Evolutionary conservation across 257 asterid genomes (phyloP).

Genomic region (Nicotiana paniculata): DNA sequence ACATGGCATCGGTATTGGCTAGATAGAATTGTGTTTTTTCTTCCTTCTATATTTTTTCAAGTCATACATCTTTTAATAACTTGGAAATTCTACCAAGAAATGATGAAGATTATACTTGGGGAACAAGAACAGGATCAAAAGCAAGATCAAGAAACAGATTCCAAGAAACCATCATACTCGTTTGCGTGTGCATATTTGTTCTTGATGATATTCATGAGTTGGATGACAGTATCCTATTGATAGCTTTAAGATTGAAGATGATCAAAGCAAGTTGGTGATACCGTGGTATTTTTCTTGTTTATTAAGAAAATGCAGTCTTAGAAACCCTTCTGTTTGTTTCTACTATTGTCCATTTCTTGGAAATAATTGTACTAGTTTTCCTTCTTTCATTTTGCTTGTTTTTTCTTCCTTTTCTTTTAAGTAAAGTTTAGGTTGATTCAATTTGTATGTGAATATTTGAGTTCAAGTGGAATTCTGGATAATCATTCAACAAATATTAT

Average conservation of each 20-base stretch:
- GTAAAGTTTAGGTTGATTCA: not conserved
- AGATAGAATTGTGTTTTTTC: not conserved
- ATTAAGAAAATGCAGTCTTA: no score
- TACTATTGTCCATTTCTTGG: not conserved
- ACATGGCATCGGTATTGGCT: slow-evolving; percentile 8
- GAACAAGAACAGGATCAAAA: not conserved
- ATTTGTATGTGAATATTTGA: not conserved
- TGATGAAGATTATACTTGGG: not conserved
- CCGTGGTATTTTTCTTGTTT: no score
- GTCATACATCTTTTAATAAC: not conserved
- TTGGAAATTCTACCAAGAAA: slow-evolving; percentile 5
- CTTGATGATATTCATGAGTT: not conserved
- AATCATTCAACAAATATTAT: not conserved
- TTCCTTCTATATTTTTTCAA: not conserved
- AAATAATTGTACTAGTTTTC: not conserved
- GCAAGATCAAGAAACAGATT: not conserved
- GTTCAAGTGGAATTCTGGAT: not conserved
- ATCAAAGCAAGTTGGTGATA: not conserved
- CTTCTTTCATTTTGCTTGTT: not conserved
- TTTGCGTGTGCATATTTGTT: not conserved
- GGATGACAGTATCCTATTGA: slow-evolving; percentile 1
- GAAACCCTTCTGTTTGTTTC: no score
- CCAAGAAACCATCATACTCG: not conserved
- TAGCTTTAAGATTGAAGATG: not conserved
- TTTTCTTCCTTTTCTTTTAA: no score